Evolutionary conservation across 2,329 filamentous ascomycete species (phyloP), one percentile per base, ranked within the genome.

Genomic region (Penicillium brasilianum): DNA sequence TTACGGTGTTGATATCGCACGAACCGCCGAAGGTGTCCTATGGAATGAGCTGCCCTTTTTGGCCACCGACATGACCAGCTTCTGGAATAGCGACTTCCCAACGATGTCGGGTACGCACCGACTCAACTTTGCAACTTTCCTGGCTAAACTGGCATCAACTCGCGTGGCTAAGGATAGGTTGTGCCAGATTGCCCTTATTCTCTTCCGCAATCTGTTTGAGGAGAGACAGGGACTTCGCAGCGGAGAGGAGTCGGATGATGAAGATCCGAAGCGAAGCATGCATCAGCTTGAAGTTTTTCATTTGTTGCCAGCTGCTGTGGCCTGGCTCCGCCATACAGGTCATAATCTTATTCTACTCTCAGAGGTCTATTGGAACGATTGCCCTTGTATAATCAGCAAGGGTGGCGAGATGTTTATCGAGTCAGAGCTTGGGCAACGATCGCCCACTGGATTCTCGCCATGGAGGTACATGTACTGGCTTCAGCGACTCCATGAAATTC

Each of bases 381-480:
- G 68, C 44, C 64, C 68, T 5, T 64, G 59, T 28, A 16, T 22
- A 0, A 66, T 71, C 14, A 46, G 62, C 25, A 54, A 57, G 32
- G 62, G 65, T 53, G 69, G 69, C 4, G 18, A 48, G 30, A n/a
- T 28, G 4, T 71, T 71, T 39, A 7, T 68, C 18, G 30, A 67
- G 46, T 72, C 69, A 0, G 68, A 68, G 36, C 60, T 71, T 3
- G 70, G 69, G 8, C 55, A 63, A 57, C 69, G 65, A 59, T 56
- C 67, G 39, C 66, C 65, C 6, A 28, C 50, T 58, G 69, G 68
- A 51, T 69, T 72, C 44, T 59, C 60, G 7, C 68, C 67, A 13
- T 72, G 66, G 69, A 68, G 70, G 65, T 71, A 56, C 8, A 59
- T 72, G 60, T 72, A 58, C 62, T 72, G 70, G 70, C 52, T 72